phyloP scores from a whole-genome alignment of 179 eudicot species.

The Carnegiea gigantea region DNA sequence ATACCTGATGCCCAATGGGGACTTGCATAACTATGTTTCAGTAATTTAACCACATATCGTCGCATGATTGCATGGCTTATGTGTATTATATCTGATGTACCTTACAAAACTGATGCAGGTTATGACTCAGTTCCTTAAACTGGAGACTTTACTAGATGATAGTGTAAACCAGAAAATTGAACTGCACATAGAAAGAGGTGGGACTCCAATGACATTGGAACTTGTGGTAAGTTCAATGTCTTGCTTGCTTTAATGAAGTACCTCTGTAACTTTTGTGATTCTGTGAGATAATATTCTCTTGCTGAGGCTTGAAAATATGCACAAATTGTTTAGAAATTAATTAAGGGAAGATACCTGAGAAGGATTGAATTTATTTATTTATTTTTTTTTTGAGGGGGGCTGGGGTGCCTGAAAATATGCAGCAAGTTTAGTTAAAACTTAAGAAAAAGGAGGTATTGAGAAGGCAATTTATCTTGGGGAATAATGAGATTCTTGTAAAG shows the following conservation, averaged over 20 bases:
- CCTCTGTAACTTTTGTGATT: not conserved
- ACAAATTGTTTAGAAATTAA: not conserved
- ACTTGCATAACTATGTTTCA: not conserved
- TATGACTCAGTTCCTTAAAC: constrained; percentile 83
- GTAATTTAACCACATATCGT: not conserved
- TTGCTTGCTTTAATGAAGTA: not conserved
- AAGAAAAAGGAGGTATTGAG: not conserved
- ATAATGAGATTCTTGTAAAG: not conserved
- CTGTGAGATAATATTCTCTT: not conserved
- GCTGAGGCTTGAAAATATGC: not conserved
- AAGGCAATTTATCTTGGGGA: not conserved
- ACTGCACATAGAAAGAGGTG: constrained; percentile 95
- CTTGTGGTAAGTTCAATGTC: constrained; percentile 52
- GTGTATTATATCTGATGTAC: not conserved
- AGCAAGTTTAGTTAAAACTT: not conserved
- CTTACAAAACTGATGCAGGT: constrained; percentile 50
- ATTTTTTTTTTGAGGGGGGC: too few species aligned
- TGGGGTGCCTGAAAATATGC: not conserved
- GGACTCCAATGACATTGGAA: constrained; percentile 61
- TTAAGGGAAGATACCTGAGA: not conserved
- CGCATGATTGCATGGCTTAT: constrained; percentile 9
- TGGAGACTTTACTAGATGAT: constrained; percentile 88
- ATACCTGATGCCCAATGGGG: not conserved
- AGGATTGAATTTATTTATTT: too few species aligned
- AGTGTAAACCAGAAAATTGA: constrained; percentile 65